Evolutionary conservation across 345 rosid genomes (phyloP).

Genomic region (Theobroma cacao): DNA sequence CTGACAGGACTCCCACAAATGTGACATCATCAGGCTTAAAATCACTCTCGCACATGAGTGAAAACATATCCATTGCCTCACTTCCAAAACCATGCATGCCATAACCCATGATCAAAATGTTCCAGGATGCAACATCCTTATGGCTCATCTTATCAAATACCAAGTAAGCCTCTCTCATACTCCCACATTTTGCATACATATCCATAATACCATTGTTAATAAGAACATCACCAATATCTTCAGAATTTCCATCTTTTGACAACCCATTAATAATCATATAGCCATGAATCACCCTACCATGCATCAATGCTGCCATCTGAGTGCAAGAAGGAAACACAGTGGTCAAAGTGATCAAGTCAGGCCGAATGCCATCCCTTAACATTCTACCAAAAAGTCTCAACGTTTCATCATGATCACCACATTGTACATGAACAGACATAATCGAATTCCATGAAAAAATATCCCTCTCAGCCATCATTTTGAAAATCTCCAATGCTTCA

Average conservation of each 20-base stretch:
- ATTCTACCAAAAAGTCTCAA: conserved; percentile 47
- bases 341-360: conserved; percentile 55
- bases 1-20: conserved; percentile 52
- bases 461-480: conserved; percentile 47
- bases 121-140: conserved; percentile 63
- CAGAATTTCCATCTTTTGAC: conserved; percentile 20
- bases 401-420: conserved; percentile 56
- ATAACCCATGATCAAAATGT: conserved; percentile 57
- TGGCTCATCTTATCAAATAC: conserved; percentile 43
- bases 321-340: conserved; percentile 58
- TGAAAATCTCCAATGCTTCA: conserved; percentile 43
- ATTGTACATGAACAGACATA: conserved; percentile 47
- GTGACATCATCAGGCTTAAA: conserved; percentile 55
- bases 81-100: conserved; percentile 53
- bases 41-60: conserved; percentile 34
- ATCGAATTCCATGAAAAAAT: conserved; percentile 63
- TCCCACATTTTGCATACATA: conserved; percentile 66
- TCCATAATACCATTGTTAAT: conserved; percentile 48
- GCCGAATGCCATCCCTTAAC: conserved; percentile 41
- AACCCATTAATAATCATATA: conserved; percentile 43
- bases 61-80: conserved; percentile 51
- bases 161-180: conserved; percentile 46
- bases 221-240: conserved; percentile 24
- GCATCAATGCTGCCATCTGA: conserved; percentile 50
- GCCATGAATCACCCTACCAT: conserved; percentile 52